phyloP scores from a whole-genome alignment of 768 basidiomycete genomes.

The Mycena albidolilacea region DNA sequence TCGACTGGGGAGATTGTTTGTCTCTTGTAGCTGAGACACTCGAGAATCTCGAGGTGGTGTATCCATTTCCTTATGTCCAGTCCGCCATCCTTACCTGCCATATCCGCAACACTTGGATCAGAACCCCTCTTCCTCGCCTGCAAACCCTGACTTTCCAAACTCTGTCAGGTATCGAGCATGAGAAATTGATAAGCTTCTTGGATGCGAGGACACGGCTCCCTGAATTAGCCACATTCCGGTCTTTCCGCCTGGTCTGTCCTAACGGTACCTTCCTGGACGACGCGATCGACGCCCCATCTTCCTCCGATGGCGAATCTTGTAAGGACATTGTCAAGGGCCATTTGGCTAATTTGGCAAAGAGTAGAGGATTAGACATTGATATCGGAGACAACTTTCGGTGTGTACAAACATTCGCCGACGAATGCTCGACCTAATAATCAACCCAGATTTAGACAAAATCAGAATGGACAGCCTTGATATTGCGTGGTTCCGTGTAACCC shows the following conservation, averaged over 20 bases:
- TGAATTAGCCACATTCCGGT: slow-evolving; percentile 1
- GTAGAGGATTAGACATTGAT: neutral
- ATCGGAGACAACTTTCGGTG: neutral
- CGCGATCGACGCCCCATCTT: neutral
- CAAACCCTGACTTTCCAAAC: neutral
- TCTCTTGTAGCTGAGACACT: neutral
- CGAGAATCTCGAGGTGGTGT: neutral
- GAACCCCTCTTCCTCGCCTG: neutral
- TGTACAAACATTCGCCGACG: neutral
- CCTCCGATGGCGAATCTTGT: too few relatives aligned
- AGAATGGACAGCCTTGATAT: too few relatives aligned
- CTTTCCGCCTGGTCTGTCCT: neutral
- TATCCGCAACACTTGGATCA: neutral
- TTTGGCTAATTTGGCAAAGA: neutral
- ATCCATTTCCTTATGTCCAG: neutral
- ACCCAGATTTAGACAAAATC: too few relatives aligned
- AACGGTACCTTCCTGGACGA: neutral
- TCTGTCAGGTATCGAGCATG: neutral
- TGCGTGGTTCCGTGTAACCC: too few relatives aligned
- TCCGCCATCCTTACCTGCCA: neutral
- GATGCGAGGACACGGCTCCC: neutral
- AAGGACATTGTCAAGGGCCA: neutral
- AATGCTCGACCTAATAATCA: neutral
- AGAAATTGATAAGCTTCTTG: neutral
- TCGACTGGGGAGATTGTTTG: neutral